Evolutionary conservation across 768 basidiomycete genomes (phyloP).

Genomic region (Phallus indusiatus): DNA sequence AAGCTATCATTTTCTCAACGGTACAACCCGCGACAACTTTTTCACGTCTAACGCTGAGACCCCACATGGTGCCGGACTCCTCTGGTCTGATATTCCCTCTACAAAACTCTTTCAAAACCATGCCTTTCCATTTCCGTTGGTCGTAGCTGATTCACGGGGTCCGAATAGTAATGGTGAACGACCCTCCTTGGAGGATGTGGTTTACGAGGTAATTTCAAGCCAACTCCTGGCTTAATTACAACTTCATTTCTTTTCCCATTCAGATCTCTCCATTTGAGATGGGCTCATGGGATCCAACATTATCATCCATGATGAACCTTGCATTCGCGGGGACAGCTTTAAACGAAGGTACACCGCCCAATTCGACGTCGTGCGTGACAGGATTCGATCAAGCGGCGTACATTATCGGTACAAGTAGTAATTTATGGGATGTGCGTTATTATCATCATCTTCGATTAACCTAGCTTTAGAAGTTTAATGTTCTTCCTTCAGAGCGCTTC

Average conservation of each 20-base stretch:
- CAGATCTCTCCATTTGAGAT: slow-evolving; percentile 56
- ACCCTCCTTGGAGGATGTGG: slow-evolving; percentile 29
- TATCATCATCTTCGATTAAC: neutral
- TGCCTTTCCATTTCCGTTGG: slow-evolving; percentile 56
- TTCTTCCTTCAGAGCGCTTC: too few species aligned
- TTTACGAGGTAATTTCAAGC: slow-evolving; percentile 45
- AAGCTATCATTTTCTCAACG: slow-evolving; percentile 65
- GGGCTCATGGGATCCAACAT: slow-evolving; percentile 64
- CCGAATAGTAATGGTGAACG: slow-evolving; percentile 24
- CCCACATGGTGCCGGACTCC: slow-evolving; percentile 58
- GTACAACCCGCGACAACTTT: slow-evolving; percentile 49
- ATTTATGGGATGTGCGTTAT: slow-evolving; percentile 47
- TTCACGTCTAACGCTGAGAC: slow-evolving; percentile 36
- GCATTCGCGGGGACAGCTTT: slow-evolving; percentile 58
- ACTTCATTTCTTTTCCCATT: neutral
- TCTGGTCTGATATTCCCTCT: slow-evolving; percentile 50
- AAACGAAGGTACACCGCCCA: slow-evolving; percentile 43
- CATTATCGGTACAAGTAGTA: slow-evolving; percentile 67
- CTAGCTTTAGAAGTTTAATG: neutral
- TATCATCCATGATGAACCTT: slow-evolving; percentile 62
- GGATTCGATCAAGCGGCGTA: slow-evolving; percentile 71
- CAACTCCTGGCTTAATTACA: neutral
- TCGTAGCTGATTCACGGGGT: slow-evolving; percentile 45
- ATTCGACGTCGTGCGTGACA: slow-evolving; percentile 52
- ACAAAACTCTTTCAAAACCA: slow-evolving; percentile 42